Evolutionary conservation across 2,329 filamentous ascomycete species (phyloP).

Genomic region (Beauveria pseudobassiana): DNA sequence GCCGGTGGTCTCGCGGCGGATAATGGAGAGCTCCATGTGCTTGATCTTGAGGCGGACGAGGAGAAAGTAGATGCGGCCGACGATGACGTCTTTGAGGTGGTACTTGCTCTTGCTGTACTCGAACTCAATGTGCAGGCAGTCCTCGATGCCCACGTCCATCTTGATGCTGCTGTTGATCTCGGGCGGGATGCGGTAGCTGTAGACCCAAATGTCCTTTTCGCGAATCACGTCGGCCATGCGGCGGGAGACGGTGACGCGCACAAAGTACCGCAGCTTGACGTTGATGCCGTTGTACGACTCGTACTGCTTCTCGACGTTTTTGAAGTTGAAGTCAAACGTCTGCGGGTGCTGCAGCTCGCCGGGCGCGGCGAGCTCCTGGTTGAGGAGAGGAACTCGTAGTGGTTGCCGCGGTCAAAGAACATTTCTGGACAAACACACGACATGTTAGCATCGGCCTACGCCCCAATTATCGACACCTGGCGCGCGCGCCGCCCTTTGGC

Average conservation of each 20-base stretch:
- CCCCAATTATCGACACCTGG: not conserved
- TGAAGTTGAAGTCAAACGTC: constrained; percentile 99
- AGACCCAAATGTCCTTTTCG: constrained; percentile 99
- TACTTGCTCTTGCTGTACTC: constrained; percentile 99
- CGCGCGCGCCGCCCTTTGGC: not conserved
- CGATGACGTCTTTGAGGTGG: constrained; percentile 97
- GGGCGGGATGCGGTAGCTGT: constrained; percentile 94
- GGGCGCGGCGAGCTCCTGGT: constrained; percentile 92
- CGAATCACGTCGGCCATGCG: constrained; percentile 97
- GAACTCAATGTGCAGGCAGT: constrained; percentile 98
- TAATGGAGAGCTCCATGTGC: constrained; percentile 98
- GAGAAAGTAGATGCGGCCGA: constrained; percentile 96
- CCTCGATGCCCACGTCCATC: constrained; percentile 99
- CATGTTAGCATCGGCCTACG: not conserved
- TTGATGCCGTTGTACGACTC: constrained; percentile 99
- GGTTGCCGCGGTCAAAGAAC: constrained; percentile 99
- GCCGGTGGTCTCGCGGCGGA: constrained; percentile 91
- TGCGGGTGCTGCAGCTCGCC: constrained; percentile 98
- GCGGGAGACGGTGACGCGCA: constrained; percentile 90
- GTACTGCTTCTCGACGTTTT: constrained; percentile 99
- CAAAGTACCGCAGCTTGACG: constrained; percentile 96
- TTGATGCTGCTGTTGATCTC: constrained; percentile 99
- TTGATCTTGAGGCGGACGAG: constrained; percentile 98
- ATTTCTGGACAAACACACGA: constrained; percentile 62
- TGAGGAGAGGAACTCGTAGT: constrained; percentile 98